Conservation (phyloP, 345 rosid genomes). For the Toxicodendron radicans region DNA sequence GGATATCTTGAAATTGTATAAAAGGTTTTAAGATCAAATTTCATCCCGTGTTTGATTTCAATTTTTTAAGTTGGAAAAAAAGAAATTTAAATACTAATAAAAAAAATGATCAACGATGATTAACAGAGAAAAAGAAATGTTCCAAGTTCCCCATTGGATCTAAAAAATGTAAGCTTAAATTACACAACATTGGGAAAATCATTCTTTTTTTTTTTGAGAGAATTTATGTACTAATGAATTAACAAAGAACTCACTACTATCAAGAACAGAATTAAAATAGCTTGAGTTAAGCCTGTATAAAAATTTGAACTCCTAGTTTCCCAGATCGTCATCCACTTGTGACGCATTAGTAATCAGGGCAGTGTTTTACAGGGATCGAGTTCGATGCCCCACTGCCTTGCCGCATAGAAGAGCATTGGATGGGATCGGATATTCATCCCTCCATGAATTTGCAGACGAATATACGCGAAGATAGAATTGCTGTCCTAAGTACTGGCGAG, state of each 20-base stretch:
- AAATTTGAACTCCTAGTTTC: slow-evolving; percentile 1
- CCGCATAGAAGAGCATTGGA: slow-evolving; percentile 62
- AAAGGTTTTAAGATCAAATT: too few relatives aligned
- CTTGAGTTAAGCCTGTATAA: slow-evolving; percentile 21
- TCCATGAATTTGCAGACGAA: slow-evolving; percentile 56
- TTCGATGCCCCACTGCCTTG: slow-evolving; percentile 41
- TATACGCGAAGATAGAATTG: slow-evolving; percentile 63
- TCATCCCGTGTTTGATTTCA: too few relatives aligned
- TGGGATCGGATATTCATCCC: slow-evolving; percentile 73
- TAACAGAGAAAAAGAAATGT: neutral
- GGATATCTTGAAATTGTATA: too few relatives aligned
- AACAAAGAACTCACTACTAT: neutral
- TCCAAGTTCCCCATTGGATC: neutral
- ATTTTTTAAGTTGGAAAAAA: too few relatives aligned
- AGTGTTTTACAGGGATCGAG: slow-evolving; percentile 18
- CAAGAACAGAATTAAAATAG: neutral
- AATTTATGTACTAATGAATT: neutral
- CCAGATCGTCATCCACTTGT: slow-evolving; percentile 18
- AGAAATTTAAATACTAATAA: too few relatives aligned
- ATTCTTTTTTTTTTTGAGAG: neutral
- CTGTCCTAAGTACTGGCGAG: slow-evolving; percentile 63
- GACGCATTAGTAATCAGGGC: slow-evolving; percentile 8
- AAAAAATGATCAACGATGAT: neutral
- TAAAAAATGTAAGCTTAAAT: neutral
- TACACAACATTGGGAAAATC: neutral